Base-by-base conservation (phyloP, 1,284 basidiomycete species). In the Trametes pubescens region DNA sequence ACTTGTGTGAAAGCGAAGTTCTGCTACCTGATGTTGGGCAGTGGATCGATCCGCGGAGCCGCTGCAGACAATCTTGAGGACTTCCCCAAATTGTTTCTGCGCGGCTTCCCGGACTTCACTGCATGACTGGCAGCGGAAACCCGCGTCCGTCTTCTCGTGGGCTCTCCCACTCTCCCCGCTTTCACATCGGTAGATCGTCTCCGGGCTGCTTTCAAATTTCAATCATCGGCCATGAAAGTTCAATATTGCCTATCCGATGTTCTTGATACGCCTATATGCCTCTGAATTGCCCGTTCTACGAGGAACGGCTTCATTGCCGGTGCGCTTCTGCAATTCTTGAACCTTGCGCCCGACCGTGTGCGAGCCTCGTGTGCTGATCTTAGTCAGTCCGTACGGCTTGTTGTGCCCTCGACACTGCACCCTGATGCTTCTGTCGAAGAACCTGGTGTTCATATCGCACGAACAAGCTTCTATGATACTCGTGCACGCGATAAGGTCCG, bases 401-500 rank as follows among this genome's bases (percentile, higher is more conserved):
- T 22, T 43, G 24, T 24, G 34, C 43, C 47, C 26, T 29, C 8
- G 16, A 4, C 9, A 22, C 40, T 51, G 57, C 48, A 40, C 48
- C 38, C 38, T 18, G 16, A 11, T 3, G 5, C 58, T 60, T 54
- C 40, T 24, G 18, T 47, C 21, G 18, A 54, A 26, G 18, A n/a
- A 14, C 14, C 14, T 37, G 34, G 21, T 18, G 34, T 47, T 9
- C 29, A 34, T 18, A 43, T 61, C 60, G 38, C 60, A 61, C 60
- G 47, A n/a, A 24, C 13, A 49, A n/a, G 65, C 59, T 67, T 67
- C 60, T 55, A 5, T 51, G 34, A 29, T 21, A 24, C 57, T 58
- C 61, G 58, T 21, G 44, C 66, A 60, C 62, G 58, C 66, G 66
- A 65, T 67, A 67, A 65, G 60, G n/a, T 7, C 13, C 10, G 38